Conservation (phyloP, 1,139 yeast genomes). For the Magnusiomyces tetraspermus region DNA sequence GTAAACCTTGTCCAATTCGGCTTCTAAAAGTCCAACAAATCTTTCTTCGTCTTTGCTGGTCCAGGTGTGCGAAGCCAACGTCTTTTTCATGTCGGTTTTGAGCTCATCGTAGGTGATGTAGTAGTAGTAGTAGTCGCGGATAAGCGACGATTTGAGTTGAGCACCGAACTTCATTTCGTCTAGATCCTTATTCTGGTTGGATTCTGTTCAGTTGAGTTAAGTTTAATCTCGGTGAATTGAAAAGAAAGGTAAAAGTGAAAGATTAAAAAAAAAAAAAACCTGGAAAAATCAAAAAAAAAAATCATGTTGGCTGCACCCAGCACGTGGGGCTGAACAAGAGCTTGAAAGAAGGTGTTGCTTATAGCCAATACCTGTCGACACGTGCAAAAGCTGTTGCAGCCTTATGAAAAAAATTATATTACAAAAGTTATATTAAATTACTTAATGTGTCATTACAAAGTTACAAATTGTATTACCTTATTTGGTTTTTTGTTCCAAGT, state of each 20-base stretch:
- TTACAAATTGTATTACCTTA: too few relatives aligned
- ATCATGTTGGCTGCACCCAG: background rate
- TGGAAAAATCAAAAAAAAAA: too few relatives aligned
- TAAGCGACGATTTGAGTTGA: constrained; percentile 35
- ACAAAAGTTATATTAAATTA: too few relatives aligned
- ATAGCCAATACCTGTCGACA: background rate
- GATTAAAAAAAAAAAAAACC: background rate
- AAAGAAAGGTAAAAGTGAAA: too few relatives aligned
- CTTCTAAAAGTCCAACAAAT: constrained; percentile 63
- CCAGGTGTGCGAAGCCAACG: constrained; percentile 54
- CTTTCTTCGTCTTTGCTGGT: constrained; percentile 67
- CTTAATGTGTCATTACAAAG: too few relatives aligned
- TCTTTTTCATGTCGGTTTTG: constrained; percentile 67
- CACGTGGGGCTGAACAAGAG: background rate
- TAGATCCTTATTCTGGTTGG: too few relatives aligned
- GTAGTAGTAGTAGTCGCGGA: constrained; percentile 69
- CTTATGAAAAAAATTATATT: background rate
- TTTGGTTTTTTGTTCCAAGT: background rate
- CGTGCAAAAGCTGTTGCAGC: too few relatives aligned
- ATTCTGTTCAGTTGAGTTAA: background rate
- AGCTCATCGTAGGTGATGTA: constrained; percentile 86
- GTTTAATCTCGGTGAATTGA: background rate
- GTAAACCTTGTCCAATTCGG: constrained; percentile 82
- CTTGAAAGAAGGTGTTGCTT: background rate
- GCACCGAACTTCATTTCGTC: constrained; percentile 39